These are phyloP conservation scores for Phytophthora nicotianae DNA, from an alignment of 352 stramenopile species.

Conservation along the genomic window DNA sequence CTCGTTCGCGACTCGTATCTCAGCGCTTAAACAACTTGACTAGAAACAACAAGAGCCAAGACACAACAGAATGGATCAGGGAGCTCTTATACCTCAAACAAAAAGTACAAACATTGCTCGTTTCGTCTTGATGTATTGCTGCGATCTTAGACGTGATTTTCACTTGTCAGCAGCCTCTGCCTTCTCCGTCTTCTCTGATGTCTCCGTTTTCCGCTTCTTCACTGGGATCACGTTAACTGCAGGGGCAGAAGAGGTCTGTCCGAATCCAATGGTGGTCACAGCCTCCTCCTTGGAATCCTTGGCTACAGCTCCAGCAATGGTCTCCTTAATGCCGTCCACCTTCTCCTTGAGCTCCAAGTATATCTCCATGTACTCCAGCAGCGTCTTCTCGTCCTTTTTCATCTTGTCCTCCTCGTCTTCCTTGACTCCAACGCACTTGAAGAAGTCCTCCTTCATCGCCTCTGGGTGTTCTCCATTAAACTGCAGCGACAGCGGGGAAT, in stretches of 20 bases:
- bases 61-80: constrained; percentile 17
- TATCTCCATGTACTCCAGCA: constrained; percentile 87
- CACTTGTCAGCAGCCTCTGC: constrained; percentile 18
- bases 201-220: constrained; percentile 68
- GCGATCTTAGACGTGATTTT: constrained; percentile 10
- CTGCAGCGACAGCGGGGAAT: constrained; percentile 36
- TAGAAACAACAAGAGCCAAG: constrained; percentile 18
- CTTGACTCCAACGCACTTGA: constrained; percentile 48
- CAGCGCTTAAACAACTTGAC: constrained; percentile 35
- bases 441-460: constrained; percentile 59
- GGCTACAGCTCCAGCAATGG: constrained; percentile 27
- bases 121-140: constrained; percentile 19
- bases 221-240: constrained; percentile 75
- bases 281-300: constrained; percentile 39
- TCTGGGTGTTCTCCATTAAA: constrained; percentile 63
- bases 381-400: constrained; percentile 41
- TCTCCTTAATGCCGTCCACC: constrained; percentile 79
- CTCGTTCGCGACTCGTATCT: constrained; percentile 74
- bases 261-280: constrained; percentile 81
- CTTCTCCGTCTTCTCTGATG: no score
- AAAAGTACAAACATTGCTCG: constrained; percentile 26
- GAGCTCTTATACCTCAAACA: constrained; percentile 9
- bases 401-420: constrained; percentile 27
- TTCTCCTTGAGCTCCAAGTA: constrained; percentile 89
- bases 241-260: constrained; percentile 23